Base-by-base conservation (phyloP, 331 rosid species). In the Rhamnella rubrinervis region DNA sequence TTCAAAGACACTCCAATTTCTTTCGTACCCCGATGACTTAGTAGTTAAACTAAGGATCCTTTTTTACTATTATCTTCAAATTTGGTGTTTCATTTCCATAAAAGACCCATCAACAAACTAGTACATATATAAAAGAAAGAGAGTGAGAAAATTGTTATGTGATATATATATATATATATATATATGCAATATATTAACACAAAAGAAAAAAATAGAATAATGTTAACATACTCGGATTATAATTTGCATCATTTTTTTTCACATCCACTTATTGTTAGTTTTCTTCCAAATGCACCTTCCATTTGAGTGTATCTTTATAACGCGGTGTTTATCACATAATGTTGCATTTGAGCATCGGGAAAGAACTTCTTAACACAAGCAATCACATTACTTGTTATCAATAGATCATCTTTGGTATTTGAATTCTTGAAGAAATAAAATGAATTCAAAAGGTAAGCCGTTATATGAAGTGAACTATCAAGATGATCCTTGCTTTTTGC, bases 1-100 rank as follows among this genome's bases (percentile, higher is more conserved):
- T 17, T 50, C 55, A 50, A 50, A 50, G n/a, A 50, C 55, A 50
- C 55, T 50, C 55, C 55, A 50, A 50, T 50, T 50, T 50, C 55
- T 50, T 17, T 50, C 55, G 11, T 6, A 50, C 15, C 15, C 55
- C 15, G 15, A 50, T 50, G 55, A 50, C 2, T 6, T 50, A 11
- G 55, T 50, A 50, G 55, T 50, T 17, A 50, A 17, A 50, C 1
- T 1, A 17, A 50, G 0, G n/a, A 50, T 50, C 15, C 55, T 12
- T 50, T 11, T 17, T 4, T 4, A 6, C 55, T 13, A 50, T 50
- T 50, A 12, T 50, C 11, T 50, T 12, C 15, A 50, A 50, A 17
- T 50, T 50, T 12, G 55, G 55, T 4, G 0, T 17, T 50, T 17
- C 55, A 17, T 12, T 50, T 50, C 55, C 55, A 50, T 50, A 50